phyloP scores from a whole-genome alignment of 306 rosid species.

The Fagus sylvatica region DNA sequence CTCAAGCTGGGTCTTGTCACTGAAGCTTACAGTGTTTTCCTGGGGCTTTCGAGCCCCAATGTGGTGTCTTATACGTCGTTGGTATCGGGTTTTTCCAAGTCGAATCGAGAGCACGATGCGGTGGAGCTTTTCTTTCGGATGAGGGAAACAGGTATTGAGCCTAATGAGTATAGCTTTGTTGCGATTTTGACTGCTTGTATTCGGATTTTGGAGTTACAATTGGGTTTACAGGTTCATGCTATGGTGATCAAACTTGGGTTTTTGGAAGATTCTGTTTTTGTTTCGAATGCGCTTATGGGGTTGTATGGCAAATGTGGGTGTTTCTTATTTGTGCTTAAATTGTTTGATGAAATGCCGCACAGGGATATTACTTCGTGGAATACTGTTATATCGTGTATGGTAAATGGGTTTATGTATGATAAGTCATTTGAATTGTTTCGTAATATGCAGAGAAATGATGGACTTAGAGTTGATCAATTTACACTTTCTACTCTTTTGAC shows the following conservation, averaged over 20 bases:
- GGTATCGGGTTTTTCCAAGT: conserved; percentile 73
- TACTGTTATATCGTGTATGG: conserved; percentile 53
- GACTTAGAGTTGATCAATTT: conserved; percentile 46
- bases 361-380: conserved; percentile 79
- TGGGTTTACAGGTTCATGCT: conserved; percentile 72
- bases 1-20: conserved; percentile 48
- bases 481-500: conserved; percentile 66
- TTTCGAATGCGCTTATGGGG: conserved; percentile 64
- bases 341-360: conserved; percentile 55
- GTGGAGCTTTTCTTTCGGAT: conserved; percentile 58
- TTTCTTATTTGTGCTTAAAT: conserved; percentile 33
- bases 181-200: conserved; percentile 73
- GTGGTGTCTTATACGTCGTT: conserved; percentile 62
- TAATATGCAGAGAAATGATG: conserved; percentile 41
- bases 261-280: conserved; percentile 46
- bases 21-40: conserved; percentile 55
- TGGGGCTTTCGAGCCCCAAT: conserved; percentile 49
- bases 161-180: conserved; percentile 70
- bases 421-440: conserved; percentile 50
- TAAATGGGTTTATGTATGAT: conserved; percentile 42
- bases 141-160: conserved; percentile 53
- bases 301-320: conserved; percentile 56
- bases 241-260: conserved; percentile 50
- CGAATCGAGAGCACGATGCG: conserved; percentile 51
- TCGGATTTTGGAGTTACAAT: conserved; percentile 32